Conservation (phyloP, 78 protist genomes). For the Dictyostelium brefeldianum region DNA sequence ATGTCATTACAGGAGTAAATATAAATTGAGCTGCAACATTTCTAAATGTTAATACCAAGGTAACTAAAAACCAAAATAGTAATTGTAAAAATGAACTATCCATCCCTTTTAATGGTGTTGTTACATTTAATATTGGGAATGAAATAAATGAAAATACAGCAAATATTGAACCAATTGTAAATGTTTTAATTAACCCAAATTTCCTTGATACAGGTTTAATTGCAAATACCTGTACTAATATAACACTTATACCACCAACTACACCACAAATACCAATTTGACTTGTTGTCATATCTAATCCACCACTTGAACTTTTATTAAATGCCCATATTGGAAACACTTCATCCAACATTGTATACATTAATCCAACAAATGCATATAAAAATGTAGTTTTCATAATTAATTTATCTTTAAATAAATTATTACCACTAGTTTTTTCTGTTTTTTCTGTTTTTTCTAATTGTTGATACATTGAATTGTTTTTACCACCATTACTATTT, state of each 20-base stretch:
- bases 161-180: background rate
- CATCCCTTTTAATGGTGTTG: background rate
- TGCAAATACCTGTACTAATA: slow-evolving; percentile 21
- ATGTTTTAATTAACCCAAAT: slow-evolving; percentile 39
- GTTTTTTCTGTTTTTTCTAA: background rate
- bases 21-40: slow-evolving; percentile 32
- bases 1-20: slow-evolving; percentile 65
- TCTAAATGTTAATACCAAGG: background rate
- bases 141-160: background rate
- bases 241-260: slow-evolving; percentile 44
- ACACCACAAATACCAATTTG: slow-evolving; percentile 48
- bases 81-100: background rate
- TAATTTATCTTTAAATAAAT: slow-evolving; percentile 37
- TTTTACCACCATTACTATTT: background rate
- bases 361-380: slow-evolving; percentile 35
- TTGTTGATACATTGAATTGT: no score
- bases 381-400: slow-evolving; percentile 21
- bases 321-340: slow-evolving; percentile 68
- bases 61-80: slow-evolving; percentile 17
- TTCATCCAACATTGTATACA: slow-evolving; percentile 64
- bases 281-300: background rate
- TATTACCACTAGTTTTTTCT: background rate
- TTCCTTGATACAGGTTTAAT: slow-evolving; percentile 18
- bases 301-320: slow-evolving; percentile 18
- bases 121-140: slow-evolving; percentile 2